phyloP scores from a whole-genome alignment of 2,329 filamentous ascomycete genomes.

The Fusarium falciforme region DNA sequence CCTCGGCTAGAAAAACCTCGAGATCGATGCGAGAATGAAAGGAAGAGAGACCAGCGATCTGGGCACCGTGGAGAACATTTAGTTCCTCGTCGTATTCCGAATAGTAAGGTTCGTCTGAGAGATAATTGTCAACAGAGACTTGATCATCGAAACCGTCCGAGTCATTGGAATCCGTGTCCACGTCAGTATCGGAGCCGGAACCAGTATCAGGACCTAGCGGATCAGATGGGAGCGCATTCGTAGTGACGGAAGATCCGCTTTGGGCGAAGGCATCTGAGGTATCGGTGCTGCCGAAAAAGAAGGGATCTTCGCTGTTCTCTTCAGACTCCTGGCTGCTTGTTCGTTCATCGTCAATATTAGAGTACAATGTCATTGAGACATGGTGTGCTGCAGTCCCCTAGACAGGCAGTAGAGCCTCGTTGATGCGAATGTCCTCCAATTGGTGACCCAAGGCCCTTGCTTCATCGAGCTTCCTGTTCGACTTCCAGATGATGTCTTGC shows the following conservation, averaged over 20 bases:
- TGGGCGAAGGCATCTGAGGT: background rate
- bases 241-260: background rate
- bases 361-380: background rate
- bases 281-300: background rate
- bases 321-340: background rate
- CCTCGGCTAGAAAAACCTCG: constrained; percentile 45
- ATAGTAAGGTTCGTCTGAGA: constrained; percentile 33
- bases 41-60: constrained; percentile 27
- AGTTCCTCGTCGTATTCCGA: constrained; percentile 26
- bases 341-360: background rate
- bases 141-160: constrained; percentile 1
- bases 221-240: background rate
- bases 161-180: constrained; percentile 6
- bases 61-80: constrained; percentile 46
- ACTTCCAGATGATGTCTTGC: constrained; percentile 40
- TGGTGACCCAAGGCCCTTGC: constrained; percentile 38
- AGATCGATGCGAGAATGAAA: constrained; percentile 38
- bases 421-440: constrained; percentile 39
- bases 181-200: constrained; percentile 2
- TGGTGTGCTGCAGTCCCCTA: constrained; percentile 36
- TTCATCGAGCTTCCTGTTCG: constrained; percentile 41
- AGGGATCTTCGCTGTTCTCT: background rate
- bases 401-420: constrained; percentile 43
- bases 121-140: constrained; percentile 35
- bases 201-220: constrained; percentile 2